A percentile compares a stretch with the other conserved stretches of the same genome.
These are phyloP conservation scores for Trichoderma asperelloides DNA, from an alignment of 495 filamentous ascomycete genomes.

Conservation along the genomic window DNA sequence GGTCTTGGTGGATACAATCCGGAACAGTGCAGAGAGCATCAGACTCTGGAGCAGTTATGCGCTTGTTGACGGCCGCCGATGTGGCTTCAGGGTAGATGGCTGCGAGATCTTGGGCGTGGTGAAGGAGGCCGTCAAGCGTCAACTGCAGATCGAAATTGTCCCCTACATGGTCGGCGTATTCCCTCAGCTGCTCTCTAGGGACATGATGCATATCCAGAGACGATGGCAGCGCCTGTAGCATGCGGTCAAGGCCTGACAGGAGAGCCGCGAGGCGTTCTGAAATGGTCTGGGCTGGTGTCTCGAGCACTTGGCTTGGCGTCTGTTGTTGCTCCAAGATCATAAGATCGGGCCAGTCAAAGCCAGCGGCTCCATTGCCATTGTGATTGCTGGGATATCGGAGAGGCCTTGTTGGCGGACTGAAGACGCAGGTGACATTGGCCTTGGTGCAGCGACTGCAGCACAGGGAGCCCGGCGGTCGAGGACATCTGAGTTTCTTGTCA, in stretches of 20 bases:
- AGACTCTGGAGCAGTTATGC: background rate
- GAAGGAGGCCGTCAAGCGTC: slow-evolving; percentile 17
- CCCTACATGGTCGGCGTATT: background rate
- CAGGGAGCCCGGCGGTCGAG: slow-evolving; percentile 19
- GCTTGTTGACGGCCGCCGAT: slow-evolving; percentile 12
- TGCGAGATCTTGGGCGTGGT: slow-evolving; percentile 23
- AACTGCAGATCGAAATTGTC: background rate
- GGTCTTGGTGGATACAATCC: slow-evolving; percentile 15
- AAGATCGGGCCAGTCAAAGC: slow-evolving; percentile 9
- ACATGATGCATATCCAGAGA: background rate
- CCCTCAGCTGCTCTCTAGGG: slow-evolving; percentile 15
- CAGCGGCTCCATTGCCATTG: background rate
- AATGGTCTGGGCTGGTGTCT: background rate
- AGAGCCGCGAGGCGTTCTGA: slow-evolving; percentile 16
- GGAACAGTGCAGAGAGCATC: slow-evolving; percentile 14
- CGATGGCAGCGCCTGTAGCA: slow-evolving; percentile 11
- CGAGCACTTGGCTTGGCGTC: background rate
- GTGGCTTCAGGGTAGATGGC: slow-evolving; percentile 23
- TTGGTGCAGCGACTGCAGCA: slow-evolving; percentile 28
- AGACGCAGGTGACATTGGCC: slow-evolving; percentile 24
- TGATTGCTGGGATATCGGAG: slow-evolving; percentile 8
- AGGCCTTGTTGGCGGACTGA: slow-evolving; percentile 24
- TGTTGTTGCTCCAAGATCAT: slow-evolving; percentile 13
- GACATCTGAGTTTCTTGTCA: slow-evolving; percentile 31
- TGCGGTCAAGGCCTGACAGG: slow-evolving; percentile 16